A percentile compares a stretch with the other conserved stretches of the same genome.
phyloP scores from a whole-genome alignment of 345 rosid species.

The Populus alba region DNA sequence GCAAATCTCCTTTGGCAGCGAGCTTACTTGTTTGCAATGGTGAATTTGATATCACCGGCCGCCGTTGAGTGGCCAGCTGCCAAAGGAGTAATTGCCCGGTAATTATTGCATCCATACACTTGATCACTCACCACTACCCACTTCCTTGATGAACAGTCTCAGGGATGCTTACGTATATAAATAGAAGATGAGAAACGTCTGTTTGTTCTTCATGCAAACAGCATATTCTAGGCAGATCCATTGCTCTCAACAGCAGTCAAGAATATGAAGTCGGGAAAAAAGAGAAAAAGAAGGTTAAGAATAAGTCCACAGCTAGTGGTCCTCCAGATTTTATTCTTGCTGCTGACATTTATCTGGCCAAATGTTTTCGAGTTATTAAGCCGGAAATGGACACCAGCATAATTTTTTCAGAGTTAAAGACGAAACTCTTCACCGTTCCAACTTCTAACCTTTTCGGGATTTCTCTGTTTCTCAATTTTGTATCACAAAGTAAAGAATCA shows the following conservation, averaged over 20 bases:
- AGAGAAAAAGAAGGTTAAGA: too few relatives aligned
- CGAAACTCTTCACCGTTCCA: too few relatives aligned
- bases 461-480: too few relatives aligned
- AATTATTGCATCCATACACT: slow-evolving; percentile 15
- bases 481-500: too few relatives aligned
- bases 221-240: slow-evolving; percentile 30
- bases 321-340: slow-evolving; percentile 2
- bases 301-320: not conserved
- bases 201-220: slow-evolving; percentile 7
- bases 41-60: not conserved
- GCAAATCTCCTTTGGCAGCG: slow-evolving; percentile 44
- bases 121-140: not conserved
- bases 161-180: not conserved
- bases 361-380: too few relatives aligned
- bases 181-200: not conserved
- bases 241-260: not conserved
- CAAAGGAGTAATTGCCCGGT: slow-evolving; percentile 28
- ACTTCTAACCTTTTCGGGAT: too few relatives aligned
- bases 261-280: not conserved
- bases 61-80: slow-evolving; percentile 20
- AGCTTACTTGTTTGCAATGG: slow-evolving; percentile 1
- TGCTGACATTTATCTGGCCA: too few relatives aligned
- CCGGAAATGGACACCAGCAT: too few relatives aligned
- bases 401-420: too few relatives aligned
- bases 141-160: slow-evolving; percentile 11